phyloP scores from a whole-genome alignment of 306 rosid genomes.

The Citrullus mucosospermus region DNA sequence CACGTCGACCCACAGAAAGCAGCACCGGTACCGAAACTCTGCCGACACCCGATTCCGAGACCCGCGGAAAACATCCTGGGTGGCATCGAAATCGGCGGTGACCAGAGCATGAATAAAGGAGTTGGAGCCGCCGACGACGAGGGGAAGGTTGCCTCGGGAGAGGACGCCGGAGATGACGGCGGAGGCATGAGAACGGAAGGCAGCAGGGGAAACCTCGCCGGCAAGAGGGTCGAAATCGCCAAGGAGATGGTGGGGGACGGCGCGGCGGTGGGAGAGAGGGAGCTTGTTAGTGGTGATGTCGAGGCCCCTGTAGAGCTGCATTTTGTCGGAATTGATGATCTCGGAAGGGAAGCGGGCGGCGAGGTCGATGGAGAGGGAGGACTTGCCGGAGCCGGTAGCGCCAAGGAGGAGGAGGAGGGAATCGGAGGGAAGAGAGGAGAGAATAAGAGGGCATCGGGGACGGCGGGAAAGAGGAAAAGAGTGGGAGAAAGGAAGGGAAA shows the following conservation, averaged over 20 bases:
- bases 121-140: slow-evolving; percentile 82
- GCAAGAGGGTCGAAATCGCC: slow-evolving; percentile 36
- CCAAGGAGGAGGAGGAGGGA: slow-evolving; percentile 51
- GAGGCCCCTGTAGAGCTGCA: slow-evolving; percentile 70
- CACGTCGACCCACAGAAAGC: slow-evolving; percentile 82
- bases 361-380: slow-evolving; percentile 71
- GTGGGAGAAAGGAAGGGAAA: slow-evolving; percentile 20
- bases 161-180: slow-evolving; percentile 20
- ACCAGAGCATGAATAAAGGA: slow-evolving; percentile 64
- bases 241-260: slow-evolving; percentile 64
- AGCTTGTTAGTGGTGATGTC: slow-evolving; percentile 87
- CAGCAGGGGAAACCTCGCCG: slow-evolving; percentile 41
- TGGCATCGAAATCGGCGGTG: slow-evolving; percentile 32
- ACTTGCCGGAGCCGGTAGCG: slow-evolving; percentile 80
- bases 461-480: neutral
- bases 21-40: slow-evolving; percentile 58
- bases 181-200: slow-evolving; percentile 39
- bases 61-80: slow-evolving; percentile 23
- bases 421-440: slow-evolving; percentile 7
- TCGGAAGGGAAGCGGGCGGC: slow-evolving; percentile 55
- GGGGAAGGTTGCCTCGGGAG: slow-evolving; percentile 34
- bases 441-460: slow-evolving; percentile 32
- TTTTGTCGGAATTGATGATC: slow-evolving; percentile 79
- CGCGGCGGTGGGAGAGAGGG: slow-evolving; percentile 34
- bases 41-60: slow-evolving; percentile 5